Conservation (phyloP, 2,329 filamentous ascomycete genomes). For the Calonectria hawksworthii region DNA sequence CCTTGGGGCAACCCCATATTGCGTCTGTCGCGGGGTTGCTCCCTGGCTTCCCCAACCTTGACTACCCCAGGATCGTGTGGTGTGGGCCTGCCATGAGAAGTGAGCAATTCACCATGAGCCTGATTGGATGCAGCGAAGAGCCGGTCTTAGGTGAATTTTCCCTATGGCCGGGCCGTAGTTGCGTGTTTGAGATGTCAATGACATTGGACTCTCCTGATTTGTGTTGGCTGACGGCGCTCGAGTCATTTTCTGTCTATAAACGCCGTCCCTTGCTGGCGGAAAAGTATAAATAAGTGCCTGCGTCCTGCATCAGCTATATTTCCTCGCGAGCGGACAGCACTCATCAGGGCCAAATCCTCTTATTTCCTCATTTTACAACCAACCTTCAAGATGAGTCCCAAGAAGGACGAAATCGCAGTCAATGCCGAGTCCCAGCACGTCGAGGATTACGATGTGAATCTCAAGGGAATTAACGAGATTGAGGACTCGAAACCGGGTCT, state of each 20-base stretch:
- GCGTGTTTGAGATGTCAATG: neutral
- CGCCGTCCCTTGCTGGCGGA: neutral
- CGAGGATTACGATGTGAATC: constrained; percentile 24
- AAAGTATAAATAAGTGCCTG: constrained; percentile 15
- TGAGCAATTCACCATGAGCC: neutral
- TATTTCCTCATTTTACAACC: neutral
- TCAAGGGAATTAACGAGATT: constrained; percentile 28
- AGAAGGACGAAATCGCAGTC: constrained; percentile 25
- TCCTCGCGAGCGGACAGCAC: neutral
- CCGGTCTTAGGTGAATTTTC: neutral
- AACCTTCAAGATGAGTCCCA: constrained; percentile 23
- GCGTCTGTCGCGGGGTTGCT: neutral
- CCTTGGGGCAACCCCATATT: neutral
- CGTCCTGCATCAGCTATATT: neutral
- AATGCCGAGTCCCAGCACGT: constrained; percentile 25
- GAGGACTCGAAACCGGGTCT: constrained; percentile 33
- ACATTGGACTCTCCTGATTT: constrained; percentile 10
- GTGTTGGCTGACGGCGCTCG: neutral
- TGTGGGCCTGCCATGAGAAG: neutral
- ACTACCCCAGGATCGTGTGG: constrained; percentile 17
- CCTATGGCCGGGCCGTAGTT: neutral
- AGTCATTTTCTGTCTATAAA: constrained; percentile 15
- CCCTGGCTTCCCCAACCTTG: constrained; percentile 10
- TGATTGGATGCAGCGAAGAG: neutral
- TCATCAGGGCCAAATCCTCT: neutral